Conservation (phyloP, 163 green algal species). For the Scenedesmus sp. region DNA sequence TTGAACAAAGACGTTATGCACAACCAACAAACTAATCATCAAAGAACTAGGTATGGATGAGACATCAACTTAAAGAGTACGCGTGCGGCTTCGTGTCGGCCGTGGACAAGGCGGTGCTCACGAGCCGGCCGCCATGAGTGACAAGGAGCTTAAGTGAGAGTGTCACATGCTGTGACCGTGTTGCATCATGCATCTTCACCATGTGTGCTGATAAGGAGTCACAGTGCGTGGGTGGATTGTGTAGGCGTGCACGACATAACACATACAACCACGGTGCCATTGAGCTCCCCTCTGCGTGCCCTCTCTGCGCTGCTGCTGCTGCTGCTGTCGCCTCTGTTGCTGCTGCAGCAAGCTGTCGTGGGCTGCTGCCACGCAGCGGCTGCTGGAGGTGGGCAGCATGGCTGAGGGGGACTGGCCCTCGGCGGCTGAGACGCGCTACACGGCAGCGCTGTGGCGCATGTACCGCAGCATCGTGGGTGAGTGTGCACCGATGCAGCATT, state of each 20-base stretch:
- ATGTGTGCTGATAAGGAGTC: too few species aligned
- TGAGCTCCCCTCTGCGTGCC: not conserved
- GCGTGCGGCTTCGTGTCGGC: conserved; percentile 77
- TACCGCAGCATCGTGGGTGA: conserved; percentile 48
- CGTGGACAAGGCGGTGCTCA: conserved; percentile 71
- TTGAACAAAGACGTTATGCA: too few species aligned
- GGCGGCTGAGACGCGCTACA: conserved; percentile 44
- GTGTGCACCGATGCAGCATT: not conserved
- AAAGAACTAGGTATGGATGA: too few species aligned
- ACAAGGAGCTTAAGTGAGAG: conserved; percentile 64
- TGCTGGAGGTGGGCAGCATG: conserved; percentile 81
- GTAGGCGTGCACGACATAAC: too few species aligned
- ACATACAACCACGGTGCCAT: too few species aligned
- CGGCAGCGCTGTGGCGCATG: conserved; percentile 49
- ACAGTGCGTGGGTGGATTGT: too few species aligned
- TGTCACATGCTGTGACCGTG: too few species aligned
- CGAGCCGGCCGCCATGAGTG: conserved; percentile 77
- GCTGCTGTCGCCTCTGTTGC: not conserved
- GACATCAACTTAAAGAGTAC: not conserved
- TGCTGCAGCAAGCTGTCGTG: conserved; percentile 77
- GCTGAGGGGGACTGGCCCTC: conserved; percentile 58
- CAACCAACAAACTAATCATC: too few species aligned
- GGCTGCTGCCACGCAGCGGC: conserved; percentile 81
- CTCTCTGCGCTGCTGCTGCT: not conserved
- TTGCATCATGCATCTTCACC: too few species aligned